Percentiles rank a stretch among this genome's conserved stretches.
Conservation (phyloP, 2,329 filamentous ascomycete species). For the Penicillium sp. region DNA sequence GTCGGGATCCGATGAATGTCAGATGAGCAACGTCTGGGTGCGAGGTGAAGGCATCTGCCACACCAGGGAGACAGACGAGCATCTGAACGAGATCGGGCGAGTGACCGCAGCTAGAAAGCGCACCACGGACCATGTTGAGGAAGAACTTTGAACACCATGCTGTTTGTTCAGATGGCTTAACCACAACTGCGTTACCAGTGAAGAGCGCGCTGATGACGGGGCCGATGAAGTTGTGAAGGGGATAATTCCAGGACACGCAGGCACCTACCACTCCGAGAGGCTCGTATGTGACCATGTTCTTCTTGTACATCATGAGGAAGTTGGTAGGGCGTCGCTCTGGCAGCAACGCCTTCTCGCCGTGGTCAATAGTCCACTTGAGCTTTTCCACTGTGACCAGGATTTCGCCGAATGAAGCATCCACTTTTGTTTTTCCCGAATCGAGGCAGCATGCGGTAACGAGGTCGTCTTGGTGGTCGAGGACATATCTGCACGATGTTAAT, state of each 20-base stretch:
- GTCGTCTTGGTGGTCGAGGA: slow-evolving; percentile 84
- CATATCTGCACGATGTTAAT: slow-evolving; percentile 51
- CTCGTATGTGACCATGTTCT: slow-evolving; percentile 86
- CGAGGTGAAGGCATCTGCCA: slow-evolving; percentile 78
- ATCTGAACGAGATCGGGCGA: slow-evolving; percentile 80
- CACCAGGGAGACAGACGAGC: slow-evolving; percentile 83
- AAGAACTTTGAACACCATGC: slow-evolving; percentile 92
- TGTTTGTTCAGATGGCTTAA: slow-evolving; percentile 94
- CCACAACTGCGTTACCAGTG: slow-evolving; percentile 84
- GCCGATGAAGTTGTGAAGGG: slow-evolving; percentile 92
- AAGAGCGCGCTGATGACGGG: slow-evolving; percentile 91
- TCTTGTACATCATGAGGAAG: slow-evolving; percentile 93
- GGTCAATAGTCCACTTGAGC: slow-evolving; percentile 87
- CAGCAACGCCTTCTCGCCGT: slow-evolving; percentile 79
- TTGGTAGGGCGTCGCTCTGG: slow-evolving; percentile 80
- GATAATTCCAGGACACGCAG: slow-evolving; percentile 95
- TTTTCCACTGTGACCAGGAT: slow-evolving; percentile 93
- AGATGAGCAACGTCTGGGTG: slow-evolving; percentile 84
- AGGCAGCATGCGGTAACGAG: slow-evolving; percentile 85
- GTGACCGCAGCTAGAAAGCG: slow-evolving; percentile 80
- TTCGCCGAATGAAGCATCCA: slow-evolving; percentile 92
- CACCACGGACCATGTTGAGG: slow-evolving; percentile 72
- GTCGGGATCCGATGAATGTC: slow-evolving; percentile 91
- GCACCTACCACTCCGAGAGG: slow-evolving; percentile 90
- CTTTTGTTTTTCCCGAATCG: slow-evolving; percentile 94